Evolutionary conservation across 331 rosid genomes (phyloP).

Genomic region (Saraca asoca): DNA sequence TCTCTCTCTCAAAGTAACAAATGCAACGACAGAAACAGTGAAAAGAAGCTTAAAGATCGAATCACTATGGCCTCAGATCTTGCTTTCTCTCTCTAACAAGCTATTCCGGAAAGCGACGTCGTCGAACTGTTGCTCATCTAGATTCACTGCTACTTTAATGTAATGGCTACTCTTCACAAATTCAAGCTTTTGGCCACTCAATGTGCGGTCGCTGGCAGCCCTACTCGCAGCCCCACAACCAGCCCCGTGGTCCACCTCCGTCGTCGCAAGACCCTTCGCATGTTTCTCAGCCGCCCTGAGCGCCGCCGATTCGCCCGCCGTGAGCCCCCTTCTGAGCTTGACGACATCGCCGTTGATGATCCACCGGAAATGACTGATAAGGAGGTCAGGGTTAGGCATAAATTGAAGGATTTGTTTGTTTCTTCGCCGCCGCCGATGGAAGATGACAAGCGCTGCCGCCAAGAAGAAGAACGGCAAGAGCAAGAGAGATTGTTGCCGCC

Average conservation of each 20-base stretch:
- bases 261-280: slow-evolving; percentile 73
- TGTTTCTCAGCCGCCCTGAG: slow-evolving; percentile 65
- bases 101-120: neutral
- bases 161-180: slow-evolving; percentile 67
- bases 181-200: slow-evolving; percentile 73
- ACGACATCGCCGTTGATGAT: slow-evolving; percentile 32
- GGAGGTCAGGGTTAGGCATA: slow-evolving; percentile 60
- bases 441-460: slow-evolving; percentile 42
- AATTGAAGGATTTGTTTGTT: slow-evolving; percentile 72
- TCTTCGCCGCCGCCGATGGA: slow-evolving; percentile 65
- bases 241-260: slow-evolving; percentile 83
- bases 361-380: slow-evolving; percentile 39
- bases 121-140: no score
- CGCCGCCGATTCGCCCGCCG: slow-evolving; percentile 55
- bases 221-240: slow-evolving; percentile 64
- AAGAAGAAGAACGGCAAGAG: slow-evolving; percentile 27
- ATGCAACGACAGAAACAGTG: neutral
- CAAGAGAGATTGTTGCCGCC: slow-evolving; percentile 38
- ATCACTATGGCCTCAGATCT: slow-evolving; percentile 47
- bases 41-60: slow-evolving; percentile 20
- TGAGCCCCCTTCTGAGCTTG: slow-evolving; percentile 7
- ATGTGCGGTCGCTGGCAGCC: slow-evolving; percentile 69
- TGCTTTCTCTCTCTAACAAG: slow-evolving; percentile 42
- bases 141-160: neutral
- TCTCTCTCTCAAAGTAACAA: neutral